These are phyloP conservation scores for Vigna unguiculata DNA, from an alignment of 306 rosid genomes.

Conservation along the genomic window DNA sequence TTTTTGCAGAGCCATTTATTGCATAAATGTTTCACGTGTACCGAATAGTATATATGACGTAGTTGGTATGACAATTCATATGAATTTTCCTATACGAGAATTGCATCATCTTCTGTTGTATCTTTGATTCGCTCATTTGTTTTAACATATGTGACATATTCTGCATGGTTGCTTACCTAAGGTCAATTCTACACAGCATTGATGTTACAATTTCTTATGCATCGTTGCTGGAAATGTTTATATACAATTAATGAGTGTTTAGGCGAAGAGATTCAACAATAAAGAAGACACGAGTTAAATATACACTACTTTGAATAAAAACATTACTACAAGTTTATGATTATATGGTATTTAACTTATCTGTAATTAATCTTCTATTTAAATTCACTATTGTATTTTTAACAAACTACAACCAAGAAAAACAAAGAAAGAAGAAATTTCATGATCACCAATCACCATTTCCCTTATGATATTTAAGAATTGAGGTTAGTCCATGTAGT, in stretches of 20 bases:
- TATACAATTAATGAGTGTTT: no score
- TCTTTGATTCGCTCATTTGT: not conserved
- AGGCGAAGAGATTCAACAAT: no score
- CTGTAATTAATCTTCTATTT: no score
- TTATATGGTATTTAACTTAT: no score
- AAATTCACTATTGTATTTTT: no score
- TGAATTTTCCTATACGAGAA: not conserved
- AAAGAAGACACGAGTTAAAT: no score
- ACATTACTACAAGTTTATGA: no score
- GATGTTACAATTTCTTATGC: not conserved
- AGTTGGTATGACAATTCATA: constrained; percentile 19
- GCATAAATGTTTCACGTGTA: not conserved
- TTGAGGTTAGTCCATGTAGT: no score
- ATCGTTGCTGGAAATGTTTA: not conserved
- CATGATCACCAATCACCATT: not conserved
- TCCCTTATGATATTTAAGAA: not conserved
- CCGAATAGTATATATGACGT: not conserved
- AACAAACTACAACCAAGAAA: no score
- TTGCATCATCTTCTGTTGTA: constrained; percentile 5
- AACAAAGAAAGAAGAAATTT: no score
- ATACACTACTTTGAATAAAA: no score
- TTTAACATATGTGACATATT: constrained; percentile 27
- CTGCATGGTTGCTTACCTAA: constrained; percentile 5
- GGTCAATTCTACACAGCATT: not conserved
- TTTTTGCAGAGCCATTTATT: not conserved